These are phyloP conservation scores for Yarrowia phangngaensis DNA, from an alignment of 805 yeast genomes.

Conservation along the genomic window DNA sequence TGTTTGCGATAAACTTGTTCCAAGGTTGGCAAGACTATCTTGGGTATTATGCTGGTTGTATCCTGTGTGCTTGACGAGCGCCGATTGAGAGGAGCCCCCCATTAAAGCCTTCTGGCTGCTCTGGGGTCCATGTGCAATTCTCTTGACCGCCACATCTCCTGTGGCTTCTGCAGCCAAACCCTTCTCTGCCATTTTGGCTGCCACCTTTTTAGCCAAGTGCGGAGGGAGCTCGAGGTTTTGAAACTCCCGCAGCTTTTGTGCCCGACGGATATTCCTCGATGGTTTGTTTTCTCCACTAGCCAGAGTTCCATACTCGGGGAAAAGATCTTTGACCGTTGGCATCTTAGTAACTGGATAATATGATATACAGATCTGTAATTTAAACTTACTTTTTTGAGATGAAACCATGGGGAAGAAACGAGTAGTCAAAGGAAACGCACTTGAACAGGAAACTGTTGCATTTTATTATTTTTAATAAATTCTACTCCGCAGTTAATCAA, in stretches of 20 bases:
- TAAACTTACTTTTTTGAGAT: too few species aligned
- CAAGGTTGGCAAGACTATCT: conserved; percentile 19
- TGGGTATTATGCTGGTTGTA: background rate
- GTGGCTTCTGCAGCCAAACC: conserved; percentile 20
- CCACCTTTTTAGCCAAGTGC: conserved; percentile 23
- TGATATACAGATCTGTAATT: conserved; percentile 2
- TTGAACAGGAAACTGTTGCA: too few species aligned
- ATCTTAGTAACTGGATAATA: background rate
- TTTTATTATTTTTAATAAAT: too few species aligned
- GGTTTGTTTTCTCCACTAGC: conserved; percentile 15
- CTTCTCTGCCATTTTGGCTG: conserved; percentile 26
- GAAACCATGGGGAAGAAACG: too few species aligned
- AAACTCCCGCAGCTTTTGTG: conserved; percentile 20
- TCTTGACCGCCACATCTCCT: conserved; percentile 13
- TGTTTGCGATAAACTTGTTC: conserved; percentile 26
- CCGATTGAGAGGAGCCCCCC: conserved; percentile 8
- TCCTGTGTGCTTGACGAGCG: conserved; percentile 4
- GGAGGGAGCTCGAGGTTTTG: conserved; percentile 25
- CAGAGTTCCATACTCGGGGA: conserved; percentile 20
- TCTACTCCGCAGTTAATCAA: too few species aligned
- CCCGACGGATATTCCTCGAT: conserved; percentile 4
- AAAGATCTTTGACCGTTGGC: conserved; percentile 13
- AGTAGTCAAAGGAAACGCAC: too few species aligned
- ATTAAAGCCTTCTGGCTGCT: conserved; percentile 1
- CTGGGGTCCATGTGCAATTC: conserved; percentile 17